Evolutionary conservation across 2,329 filamentous ascomycete genomes (phyloP).

Genomic region (Chrysoporthe puriensis): DNA sequence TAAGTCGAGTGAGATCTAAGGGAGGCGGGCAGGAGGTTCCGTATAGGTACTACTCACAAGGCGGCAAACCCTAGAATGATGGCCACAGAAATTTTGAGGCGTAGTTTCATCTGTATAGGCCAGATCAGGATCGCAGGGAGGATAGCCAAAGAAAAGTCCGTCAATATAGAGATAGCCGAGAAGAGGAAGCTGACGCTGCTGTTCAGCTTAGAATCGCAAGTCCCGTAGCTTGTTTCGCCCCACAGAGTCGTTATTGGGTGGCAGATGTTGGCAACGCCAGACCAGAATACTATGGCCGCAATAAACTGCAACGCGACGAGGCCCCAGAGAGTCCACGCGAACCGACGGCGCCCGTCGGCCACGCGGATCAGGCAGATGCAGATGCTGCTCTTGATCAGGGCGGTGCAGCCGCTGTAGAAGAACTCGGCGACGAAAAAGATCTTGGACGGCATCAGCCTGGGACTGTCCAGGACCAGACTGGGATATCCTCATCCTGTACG

Average conservation of each 20-base stretch:
- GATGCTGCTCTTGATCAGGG: constrained; percentile 37
- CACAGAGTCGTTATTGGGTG: constrained; percentile 38
- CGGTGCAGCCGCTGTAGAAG: constrained; percentile 41
- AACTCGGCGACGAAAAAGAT: constrained; percentile 44
- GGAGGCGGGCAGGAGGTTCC: neutral
- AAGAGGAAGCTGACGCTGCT: constrained; percentile 40
- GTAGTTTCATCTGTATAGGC: constrained; percentile 47
- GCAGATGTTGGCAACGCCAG: constrained; percentile 37
- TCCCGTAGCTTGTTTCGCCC: constrained; percentile 35
- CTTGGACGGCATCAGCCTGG: constrained; percentile 34
- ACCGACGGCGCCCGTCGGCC: constrained; percentile 36
- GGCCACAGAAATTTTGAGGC: constrained; percentile 49
- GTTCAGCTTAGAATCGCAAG: constrained; percentile 36
- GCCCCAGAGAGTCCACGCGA: constrained; percentile 35
- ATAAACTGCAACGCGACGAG: constrained; percentile 33
- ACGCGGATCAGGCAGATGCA: constrained; percentile 38
- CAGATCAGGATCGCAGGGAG: constrained; percentile 45
- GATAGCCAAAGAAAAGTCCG: constrained; percentile 40
- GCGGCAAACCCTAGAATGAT: constrained; percentile 48
- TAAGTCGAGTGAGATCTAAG: too few species aligned
- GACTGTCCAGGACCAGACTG: constrained; percentile 18
- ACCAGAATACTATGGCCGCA: constrained; percentile 36
- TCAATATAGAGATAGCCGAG: constrained; percentile 41
- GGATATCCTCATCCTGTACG: neutral
- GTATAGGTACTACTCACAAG: constrained; percentile 37